phyloP scores from a whole-genome alignment of 768 basidiomycete species.

The Pholiota molesta region DNA sequence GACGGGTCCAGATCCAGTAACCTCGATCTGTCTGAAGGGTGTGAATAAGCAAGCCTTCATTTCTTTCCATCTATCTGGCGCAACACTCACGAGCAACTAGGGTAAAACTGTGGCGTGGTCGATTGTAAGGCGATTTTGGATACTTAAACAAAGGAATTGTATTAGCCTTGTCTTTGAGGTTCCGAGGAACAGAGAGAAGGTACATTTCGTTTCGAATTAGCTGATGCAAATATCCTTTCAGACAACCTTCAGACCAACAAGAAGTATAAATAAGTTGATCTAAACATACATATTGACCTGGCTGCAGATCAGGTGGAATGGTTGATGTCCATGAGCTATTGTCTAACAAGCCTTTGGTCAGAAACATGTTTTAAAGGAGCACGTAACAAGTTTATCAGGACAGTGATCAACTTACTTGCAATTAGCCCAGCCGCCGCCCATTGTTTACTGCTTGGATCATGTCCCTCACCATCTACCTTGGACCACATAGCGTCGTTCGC shows the following conservation, averaged over 20 bases:
- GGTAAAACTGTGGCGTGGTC: constrained; percentile 46
- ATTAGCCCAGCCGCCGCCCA: constrained; percentile 49
- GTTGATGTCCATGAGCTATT: constrained; percentile 44
- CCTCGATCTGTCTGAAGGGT: constrained; percentile 33
- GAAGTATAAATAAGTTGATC: not conserved
- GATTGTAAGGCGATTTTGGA: constrained; percentile 49
- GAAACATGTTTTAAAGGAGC: constrained; percentile 9
- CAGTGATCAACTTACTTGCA: constrained; percentile 32
- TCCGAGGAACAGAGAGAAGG: constrained; percentile 16
- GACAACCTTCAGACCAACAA: not conserved
- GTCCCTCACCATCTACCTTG: constrained; percentile 51
- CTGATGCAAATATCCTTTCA: constrained; percentile 25
- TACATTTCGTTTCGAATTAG: constrained; percentile 54
- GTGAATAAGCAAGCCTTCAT: constrained; percentile 11
- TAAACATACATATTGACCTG: constrained; percentile 52
- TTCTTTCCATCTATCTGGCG: constrained; percentile 9
- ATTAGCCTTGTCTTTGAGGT: constrained; percentile 2
- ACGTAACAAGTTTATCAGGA: not conserved
- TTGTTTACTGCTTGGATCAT: constrained; percentile 35
- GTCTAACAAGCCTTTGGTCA: constrained; percentile 26
- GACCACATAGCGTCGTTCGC: constrained; percentile 48
- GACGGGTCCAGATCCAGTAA: constrained; percentile 41
- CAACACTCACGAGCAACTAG: constrained; percentile 48
- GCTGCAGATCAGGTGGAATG: constrained; percentile 41
- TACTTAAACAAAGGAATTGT: constrained; percentile 2